These are phyloP conservation scores for Talaromyces pinophilus DNA, from an alignment of 2,329 filamentous ascomycete genomes.

Conservation along the genomic window DNA sequence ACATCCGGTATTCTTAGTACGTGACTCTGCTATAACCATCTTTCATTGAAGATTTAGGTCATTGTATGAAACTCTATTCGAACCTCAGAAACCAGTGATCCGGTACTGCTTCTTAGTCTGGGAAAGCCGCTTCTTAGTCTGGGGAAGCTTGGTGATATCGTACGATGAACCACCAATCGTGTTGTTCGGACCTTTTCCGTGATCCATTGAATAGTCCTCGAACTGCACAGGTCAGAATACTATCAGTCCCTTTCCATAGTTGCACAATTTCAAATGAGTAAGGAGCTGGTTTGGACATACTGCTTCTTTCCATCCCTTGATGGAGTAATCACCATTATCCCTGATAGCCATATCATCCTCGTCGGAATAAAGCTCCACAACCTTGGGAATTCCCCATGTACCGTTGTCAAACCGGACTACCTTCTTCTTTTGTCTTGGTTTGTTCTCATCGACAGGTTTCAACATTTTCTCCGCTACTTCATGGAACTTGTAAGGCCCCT, in stretches of 20 bases:
- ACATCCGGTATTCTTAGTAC: not conserved
- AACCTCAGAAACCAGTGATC: not conserved
- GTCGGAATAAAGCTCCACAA: slow-evolving; percentile 12
- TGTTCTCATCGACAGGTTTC: not conserved
- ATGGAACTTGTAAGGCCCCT: slow-evolving; percentile 18
- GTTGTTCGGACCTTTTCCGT: not conserved
- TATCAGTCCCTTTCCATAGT: not conserved
- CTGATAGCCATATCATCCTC: slow-evolving; percentile 13
- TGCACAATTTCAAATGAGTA: not conserved
- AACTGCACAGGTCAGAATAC: slow-evolving; percentile 7
- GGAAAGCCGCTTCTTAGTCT: not conserved
- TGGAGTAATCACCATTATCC: slow-evolving; percentile 18
- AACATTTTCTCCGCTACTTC: not conserved
- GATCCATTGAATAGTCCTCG: slow-evolving; percentile 10
- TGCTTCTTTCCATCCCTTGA: slow-evolving; percentile 16
- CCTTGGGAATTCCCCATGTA: not conserved
- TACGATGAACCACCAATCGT: slow-evolving; percentile 17
- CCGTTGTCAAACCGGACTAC: slow-evolving; percentile 4
- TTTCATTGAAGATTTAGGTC: not conserved
- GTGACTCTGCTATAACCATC: too few species aligned
- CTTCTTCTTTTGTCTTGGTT: not conserved
- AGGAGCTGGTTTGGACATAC: not conserved
- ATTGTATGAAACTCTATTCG: not conserved
- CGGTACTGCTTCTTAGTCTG: not conserved
- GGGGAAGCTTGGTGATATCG: slow-evolving; percentile 5